Evolutionary conservation across 768 basidiomycete species (phyloP).

Genomic region (Suillus cothurnatus): DNA sequence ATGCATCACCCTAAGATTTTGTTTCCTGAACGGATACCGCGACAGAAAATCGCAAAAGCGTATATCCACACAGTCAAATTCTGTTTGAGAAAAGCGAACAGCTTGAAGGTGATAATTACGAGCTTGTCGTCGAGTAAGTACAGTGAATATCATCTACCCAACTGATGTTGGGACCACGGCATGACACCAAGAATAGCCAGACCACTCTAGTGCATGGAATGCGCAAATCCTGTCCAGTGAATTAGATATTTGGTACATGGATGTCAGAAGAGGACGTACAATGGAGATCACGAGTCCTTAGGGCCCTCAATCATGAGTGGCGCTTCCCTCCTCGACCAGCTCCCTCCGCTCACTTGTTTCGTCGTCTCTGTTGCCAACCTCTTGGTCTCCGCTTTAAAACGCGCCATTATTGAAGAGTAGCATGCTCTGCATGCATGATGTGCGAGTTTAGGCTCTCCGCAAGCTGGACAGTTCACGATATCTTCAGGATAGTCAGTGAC

Average conservation of each 20-base stretch:
- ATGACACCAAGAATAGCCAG: neutral
- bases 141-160: conserved; percentile 6
- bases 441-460: conserved; percentile 84
- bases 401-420: conserved; percentile 45
- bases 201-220: neutral
- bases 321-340: neutral
- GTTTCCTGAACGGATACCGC: neutral
- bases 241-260: neutral
- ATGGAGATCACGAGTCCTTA: neutral
- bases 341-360: conserved; percentile 10
- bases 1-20: neutral
- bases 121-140: conserved; percentile 5
- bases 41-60: neutral
- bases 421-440: conserved; percentile 87
- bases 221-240: neutral
- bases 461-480: conserved; percentile 88
- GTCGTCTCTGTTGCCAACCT: conserved; percentile 5
- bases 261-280: neutral
- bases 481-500: conserved; percentile 48
- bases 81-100: neutral
- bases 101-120: neutral
- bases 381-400: conserved; percentile 23
- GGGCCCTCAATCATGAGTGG: conserved; percentile 9
- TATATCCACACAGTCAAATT: neutral
- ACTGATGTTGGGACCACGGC: neutral